Conservation (phyloP, 2,329 filamentous ascomycete species). For the Alternaria triticina region DNA sequence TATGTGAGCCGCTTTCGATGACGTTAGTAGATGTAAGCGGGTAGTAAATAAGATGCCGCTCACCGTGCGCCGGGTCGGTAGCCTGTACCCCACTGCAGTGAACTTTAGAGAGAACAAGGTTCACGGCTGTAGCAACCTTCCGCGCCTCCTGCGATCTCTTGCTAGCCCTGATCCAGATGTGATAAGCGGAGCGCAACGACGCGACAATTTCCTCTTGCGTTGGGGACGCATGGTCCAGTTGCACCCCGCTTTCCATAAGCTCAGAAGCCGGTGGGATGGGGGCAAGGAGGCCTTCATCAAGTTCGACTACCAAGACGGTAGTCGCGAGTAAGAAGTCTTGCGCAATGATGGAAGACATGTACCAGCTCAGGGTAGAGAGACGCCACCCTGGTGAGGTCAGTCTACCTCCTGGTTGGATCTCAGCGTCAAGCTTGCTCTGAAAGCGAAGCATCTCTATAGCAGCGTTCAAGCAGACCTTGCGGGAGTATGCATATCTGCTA, state of each 20-base stretch:
- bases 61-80: slow-evolving; percentile 8
- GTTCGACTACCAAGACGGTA: slow-evolving; percentile 56
- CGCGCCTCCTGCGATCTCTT: slow-evolving; percentile 39
- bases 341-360: slow-evolving; percentile 51
- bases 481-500: slow-evolving; percentile 49
- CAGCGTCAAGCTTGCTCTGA: slow-evolving; percentile 53
- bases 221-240: slow-evolving; percentile 28
- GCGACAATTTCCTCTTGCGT: slow-evolving; percentile 33
- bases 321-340: slow-evolving; percentile 58
- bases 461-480: slow-evolving; percentile 54
- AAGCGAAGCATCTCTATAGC: slow-evolving; percentile 53
- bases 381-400: slow-evolving; percentile 32
- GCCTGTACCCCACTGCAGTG: background rate
- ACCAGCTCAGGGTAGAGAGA: slow-evolving; percentile 52
- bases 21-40: background rate
- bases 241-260: slow-evolving; percentile 10
- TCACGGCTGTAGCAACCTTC: slow-evolving; percentile 38
- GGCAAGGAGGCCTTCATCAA: slow-evolving; percentile 37
- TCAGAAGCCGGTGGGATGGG: slow-evolving; percentile 14
- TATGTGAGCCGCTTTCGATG: background rate
- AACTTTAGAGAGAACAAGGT: slow-evolving; percentile 35
- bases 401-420: slow-evolving; percentile 50
- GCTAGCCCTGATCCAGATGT: slow-evolving; percentile 34
- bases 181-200: slow-evolving; percentile 27
- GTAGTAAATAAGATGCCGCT: background rate